These are phyloP conservation scores for Sonneratia caseolaris DNA, from an alignment of 345 rosid genomes.

Conservation along the genomic window DNA sequence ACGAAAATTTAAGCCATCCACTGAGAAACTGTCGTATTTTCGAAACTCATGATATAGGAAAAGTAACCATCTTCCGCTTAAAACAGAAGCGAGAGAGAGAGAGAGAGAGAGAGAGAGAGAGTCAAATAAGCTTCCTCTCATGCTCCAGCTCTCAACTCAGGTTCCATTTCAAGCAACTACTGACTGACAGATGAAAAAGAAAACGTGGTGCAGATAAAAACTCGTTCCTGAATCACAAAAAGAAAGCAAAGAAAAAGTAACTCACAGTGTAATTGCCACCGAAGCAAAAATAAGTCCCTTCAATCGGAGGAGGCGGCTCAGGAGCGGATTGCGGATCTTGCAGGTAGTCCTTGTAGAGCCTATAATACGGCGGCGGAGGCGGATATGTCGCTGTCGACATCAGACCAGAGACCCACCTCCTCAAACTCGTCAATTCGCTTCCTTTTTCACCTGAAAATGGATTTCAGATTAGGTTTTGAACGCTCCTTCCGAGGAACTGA, in stretches of 20 bases:
- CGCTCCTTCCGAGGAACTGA: too few relatives aligned
- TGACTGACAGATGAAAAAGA: too few relatives aligned
- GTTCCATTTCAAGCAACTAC: too few relatives aligned
- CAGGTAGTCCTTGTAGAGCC: conserved; percentile 74
- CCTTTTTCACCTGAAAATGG: not conserved
- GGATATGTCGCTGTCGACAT: conserved; percentile 94
- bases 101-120: too few relatives aligned
- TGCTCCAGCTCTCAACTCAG: too few relatives aligned
- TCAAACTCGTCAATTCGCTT: not conserved
- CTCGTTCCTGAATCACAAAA: too few relatives aligned
- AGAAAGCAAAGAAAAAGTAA: not conserved
- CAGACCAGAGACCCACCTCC: conserved; percentile 9
- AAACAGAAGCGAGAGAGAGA: too few relatives aligned
- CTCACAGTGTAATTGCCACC: conserved; percentile 72
- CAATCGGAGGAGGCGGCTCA: conserved; percentile 66
- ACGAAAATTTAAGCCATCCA: not conserved
- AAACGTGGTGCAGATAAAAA: too few relatives aligned
- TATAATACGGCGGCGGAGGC: conserved; percentile 84
- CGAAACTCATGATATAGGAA: too few relatives aligned
- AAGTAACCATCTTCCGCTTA: too few relatives aligned
- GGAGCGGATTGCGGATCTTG: conserved; percentile 63
- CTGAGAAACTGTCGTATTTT: not conserved
- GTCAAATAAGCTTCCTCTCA: too few relatives aligned
- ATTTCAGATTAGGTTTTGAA: not conserved
- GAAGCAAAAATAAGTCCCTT: conserved; percentile 67